phyloP scores from a whole-genome alignment of 1,284 basidiomycete genomes.

The Xerocomus amazonicus region DNA sequence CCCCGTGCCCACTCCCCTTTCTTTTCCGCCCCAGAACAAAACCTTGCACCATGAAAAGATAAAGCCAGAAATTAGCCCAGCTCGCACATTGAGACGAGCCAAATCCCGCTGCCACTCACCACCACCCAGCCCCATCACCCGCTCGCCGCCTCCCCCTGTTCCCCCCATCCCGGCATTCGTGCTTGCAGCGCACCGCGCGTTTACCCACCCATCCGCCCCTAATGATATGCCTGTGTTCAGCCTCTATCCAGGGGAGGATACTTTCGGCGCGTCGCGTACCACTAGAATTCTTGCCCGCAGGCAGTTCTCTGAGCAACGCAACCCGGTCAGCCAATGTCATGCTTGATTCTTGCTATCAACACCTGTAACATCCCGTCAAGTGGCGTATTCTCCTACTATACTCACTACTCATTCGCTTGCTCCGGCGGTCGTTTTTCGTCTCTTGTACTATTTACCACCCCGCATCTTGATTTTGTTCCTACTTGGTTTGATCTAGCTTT shows the following conservation, averaged over 20 bases:
- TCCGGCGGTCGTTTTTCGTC: neutral
- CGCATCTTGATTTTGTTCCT: neutral
- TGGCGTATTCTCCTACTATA: neutral
- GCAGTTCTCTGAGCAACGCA: too few relatives aligned
- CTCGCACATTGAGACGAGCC: slow-evolving; percentile 13
- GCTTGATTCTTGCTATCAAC: too few relatives aligned
- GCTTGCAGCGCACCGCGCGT: slow-evolving; percentile 4
- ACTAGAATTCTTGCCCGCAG: too few relatives aligned
- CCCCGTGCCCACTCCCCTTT: slow-evolving; percentile 18
- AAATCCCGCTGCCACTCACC: slow-evolving; percentile 27
- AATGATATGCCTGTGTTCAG: neutral
- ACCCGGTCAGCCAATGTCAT: neutral
- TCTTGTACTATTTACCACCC: neutral
- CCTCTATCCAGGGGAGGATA: neutral
- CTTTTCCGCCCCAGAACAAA: slow-evolving; percentile 14
- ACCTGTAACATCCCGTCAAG: too few relatives aligned
- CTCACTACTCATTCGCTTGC: neutral
- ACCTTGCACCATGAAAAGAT: too few relatives aligned
- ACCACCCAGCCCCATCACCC: slow-evolving; percentile 22
- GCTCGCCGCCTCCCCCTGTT: slow-evolving; percentile 32
- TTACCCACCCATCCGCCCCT: neutral
- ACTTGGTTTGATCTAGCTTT: neutral
- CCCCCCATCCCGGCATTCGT: slow-evolving; percentile 30
- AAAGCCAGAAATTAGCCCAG: neutral
- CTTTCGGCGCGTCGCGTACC: neutral